Percentiles rank a stretch among this genome's conserved stretches.
Conservation (phyloP, 768 basidiomycete species). For the Pleurotus eryngii region DNA sequence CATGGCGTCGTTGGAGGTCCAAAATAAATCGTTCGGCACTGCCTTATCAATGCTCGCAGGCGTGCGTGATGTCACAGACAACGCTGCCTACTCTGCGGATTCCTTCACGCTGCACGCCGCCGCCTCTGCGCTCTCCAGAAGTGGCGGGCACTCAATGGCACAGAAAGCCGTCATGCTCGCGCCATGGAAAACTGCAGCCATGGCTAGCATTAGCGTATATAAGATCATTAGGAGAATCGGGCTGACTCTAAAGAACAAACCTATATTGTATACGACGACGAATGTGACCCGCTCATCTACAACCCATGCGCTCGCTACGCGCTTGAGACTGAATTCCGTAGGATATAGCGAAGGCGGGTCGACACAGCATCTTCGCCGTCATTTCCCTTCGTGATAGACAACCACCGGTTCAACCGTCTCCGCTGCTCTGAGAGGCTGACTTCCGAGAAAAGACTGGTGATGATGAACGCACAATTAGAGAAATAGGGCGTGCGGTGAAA, state of each 20-base stretch:
- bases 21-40: constrained; percentile 35
- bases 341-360: constrained; percentile 13
- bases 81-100: constrained; percentile 32
- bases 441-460: constrained; percentile 32
- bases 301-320: neutral
- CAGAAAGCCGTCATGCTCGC: constrained; percentile 64
- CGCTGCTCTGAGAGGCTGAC: constrained; percentile 42
- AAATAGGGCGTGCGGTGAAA: neutral
- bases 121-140: constrained; percentile 21
- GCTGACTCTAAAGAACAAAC: neutral
- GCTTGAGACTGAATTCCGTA: constrained; percentile 10
- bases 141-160: constrained; percentile 34
- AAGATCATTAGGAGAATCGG: constrained; percentile 20
- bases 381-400: constrained; percentile 21
- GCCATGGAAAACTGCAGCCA: constrained; percentile 45
- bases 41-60: constrained; percentile 47
- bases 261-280: too few relatives aligned
- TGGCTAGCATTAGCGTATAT: constrained; percentile 66
- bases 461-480: neutral
- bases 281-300: too few relatives aligned
- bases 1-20: constrained; percentile 55
- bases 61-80: constrained; percentile 19
- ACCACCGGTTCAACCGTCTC: constrained; percentile 61
- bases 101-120: constrained; percentile 52
- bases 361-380: constrained; percentile 11